Evolutionary conservation across 1,139 yeast species (phyloP).

Genomic region (Nematodospora anomalae): DNA sequence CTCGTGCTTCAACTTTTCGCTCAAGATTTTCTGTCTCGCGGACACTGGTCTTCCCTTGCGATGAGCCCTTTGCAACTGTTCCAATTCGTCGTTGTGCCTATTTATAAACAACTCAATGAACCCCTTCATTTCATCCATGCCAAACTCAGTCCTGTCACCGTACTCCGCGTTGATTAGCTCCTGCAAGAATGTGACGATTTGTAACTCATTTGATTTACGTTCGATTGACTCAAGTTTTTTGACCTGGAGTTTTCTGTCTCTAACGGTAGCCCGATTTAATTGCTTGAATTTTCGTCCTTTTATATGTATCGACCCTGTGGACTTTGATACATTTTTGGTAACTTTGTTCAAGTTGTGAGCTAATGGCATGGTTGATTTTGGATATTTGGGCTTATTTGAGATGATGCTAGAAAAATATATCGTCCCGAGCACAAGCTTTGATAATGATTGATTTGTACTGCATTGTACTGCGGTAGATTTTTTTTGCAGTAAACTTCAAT

Average conservation of each 20-base stretch:
- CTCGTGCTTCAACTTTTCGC: slow-evolving; percentile 63
- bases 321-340: slow-evolving; percentile 57
- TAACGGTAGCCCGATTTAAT: slow-evolving; percentile 77
- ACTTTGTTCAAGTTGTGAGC: slow-evolving; percentile 75
- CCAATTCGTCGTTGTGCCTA: slow-evolving; percentile 73
- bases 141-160: slow-evolving; percentile 40
- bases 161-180: slow-evolving; percentile 53
- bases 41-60: slow-evolving; percentile 88
- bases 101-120: slow-evolving; percentile 64
- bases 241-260: slow-evolving; percentile 68
- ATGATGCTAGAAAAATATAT: background rate
- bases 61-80: slow-evolving; percentile 55
- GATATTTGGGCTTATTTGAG: background rate
- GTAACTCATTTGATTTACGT: slow-evolving; percentile 58
- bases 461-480: too few relatives aligned
- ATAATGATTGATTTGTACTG: background rate
- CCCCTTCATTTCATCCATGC: slow-evolving; percentile 56
- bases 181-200: slow-evolving; percentile 63
- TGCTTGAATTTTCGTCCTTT: slow-evolving; percentile 87
- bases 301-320: slow-evolving; percentile 72
- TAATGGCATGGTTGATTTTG: slow-evolving; percentile 59
- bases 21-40: slow-evolving; percentile 64
- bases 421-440: background rate
- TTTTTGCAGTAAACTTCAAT: background rate
- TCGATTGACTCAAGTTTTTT: slow-evolving; percentile 58